Conservation (phyloP, 768 basidiomycete genomes). For the Boletus rex-veris region DNA sequence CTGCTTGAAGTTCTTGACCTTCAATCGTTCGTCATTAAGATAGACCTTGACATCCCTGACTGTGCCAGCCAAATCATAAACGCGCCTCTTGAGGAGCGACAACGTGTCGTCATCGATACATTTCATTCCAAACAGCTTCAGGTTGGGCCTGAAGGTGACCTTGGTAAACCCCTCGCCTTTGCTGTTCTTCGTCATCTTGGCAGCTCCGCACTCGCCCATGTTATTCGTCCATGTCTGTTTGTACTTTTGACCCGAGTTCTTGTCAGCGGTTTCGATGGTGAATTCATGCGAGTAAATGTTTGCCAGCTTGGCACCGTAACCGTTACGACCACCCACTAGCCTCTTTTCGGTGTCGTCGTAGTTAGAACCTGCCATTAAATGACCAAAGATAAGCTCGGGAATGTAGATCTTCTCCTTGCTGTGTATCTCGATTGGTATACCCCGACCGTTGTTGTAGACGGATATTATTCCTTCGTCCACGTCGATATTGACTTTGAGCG, state of each 20-base stretch:
- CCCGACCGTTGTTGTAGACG: slow-evolving; percentile 92
- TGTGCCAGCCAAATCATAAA: slow-evolving; percentile 97
- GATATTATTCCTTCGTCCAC: slow-evolving; percentile 81
- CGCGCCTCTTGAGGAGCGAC: slow-evolving; percentile 85
- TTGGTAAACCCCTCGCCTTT: slow-evolving; percentile 89
- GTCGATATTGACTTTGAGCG: slow-evolving; percentile 84
- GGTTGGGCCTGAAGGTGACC: slow-evolving; percentile 90
- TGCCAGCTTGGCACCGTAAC: slow-evolving; percentile 96
- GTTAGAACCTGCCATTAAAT: slow-evolving; percentile 91
- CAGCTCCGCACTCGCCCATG: slow-evolving; percentile 82
- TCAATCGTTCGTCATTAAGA: slow-evolving; percentile 87
- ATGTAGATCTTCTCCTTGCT: slow-evolving; percentile 91
- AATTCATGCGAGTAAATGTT: slow-evolving; percentile 98
- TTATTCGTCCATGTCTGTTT: slow-evolving; percentile 93
- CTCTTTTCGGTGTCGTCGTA: slow-evolving; percentile 99
- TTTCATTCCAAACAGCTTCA: slow-evolving; percentile 89
- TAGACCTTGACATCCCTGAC: slow-evolving; percentile 90
- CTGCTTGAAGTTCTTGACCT: slow-evolving; percentile 93
- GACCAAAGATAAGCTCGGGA: slow-evolving; percentile 95
- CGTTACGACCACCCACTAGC: slow-evolving; percentile 96
- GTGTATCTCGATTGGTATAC: slow-evolving; percentile 97
- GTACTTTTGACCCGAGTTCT: slow-evolving; percentile 82
- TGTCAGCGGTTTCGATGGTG: slow-evolving; percentile 93
- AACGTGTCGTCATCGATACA: slow-evolving; percentile 88
- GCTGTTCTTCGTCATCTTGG: slow-evolving; percentile 90